Percentiles rank a stretch among this genome's conserved stretches.
Conservation (phyloP, 2,329 filamentous ascomycete species). For the Annulohypoxylon truncatum region DNA sequence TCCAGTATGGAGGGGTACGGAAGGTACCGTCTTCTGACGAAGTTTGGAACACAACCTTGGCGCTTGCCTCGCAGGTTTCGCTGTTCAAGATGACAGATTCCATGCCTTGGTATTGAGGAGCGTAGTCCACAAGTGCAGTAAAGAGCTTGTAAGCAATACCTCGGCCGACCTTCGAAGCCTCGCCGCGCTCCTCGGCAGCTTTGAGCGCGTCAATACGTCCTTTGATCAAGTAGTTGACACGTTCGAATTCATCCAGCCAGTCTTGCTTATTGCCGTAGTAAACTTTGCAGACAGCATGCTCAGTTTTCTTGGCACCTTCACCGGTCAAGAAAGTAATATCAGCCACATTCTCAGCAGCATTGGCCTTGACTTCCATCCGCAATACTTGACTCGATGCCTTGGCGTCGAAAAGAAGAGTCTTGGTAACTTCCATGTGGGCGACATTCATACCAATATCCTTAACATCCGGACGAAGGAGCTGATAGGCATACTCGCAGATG, state of each 20-base stretch:
- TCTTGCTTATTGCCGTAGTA: conserved; percentile 69
- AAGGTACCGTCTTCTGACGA: conserved; percentile 61
- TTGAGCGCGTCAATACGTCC: conserved; percentile 68
- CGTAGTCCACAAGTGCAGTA: conserved; percentile 67
- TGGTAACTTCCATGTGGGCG: conserved; percentile 73
- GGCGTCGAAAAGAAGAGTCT: conserved; percentile 72
- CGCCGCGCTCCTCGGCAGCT: conserved; percentile 71
- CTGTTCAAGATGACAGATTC: conserved; percentile 68
- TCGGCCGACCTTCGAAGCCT: conserved; percentile 77
- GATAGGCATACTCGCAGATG: conserved; percentile 74
- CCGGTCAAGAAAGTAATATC: conserved; percentile 69
- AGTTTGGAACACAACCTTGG: conserved; percentile 63
- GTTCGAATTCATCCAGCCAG: conserved; percentile 74
- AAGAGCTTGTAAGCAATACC: conserved; percentile 83
- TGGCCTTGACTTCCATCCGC: conserved; percentile 68
- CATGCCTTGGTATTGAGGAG: conserved; percentile 65
- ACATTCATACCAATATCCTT: conserved; percentile 72
- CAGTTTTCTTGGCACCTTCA: conserved; percentile 67
- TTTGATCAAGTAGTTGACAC: conserved; percentile 76
- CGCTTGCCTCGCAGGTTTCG: conserved; percentile 65
- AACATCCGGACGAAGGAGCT: conserved; percentile 67
- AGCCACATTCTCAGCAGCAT: conserved; percentile 66
- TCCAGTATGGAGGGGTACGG: conserved; percentile 68
- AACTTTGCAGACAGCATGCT: conserved; percentile 72
- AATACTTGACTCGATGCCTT: conserved; percentile 65